Conservation (phyloP, 2,329 filamentous ascomycete genomes). For the Xylaria sp. region DNA sequence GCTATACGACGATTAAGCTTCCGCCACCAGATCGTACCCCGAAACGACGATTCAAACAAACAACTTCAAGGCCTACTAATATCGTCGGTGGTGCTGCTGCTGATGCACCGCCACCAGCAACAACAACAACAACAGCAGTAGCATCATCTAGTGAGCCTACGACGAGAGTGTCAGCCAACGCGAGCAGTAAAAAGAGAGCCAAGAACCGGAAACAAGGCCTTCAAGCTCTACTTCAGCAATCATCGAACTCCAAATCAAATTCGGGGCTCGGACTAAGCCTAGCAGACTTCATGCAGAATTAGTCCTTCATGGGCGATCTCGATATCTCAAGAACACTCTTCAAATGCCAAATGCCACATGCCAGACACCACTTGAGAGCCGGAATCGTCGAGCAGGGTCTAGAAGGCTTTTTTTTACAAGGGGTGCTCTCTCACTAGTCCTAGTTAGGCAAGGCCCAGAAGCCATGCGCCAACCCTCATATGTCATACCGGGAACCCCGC, state of each 20-base stretch:
- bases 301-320: constrained; percentile 3
- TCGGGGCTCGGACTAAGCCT: constrained; percentile 61
- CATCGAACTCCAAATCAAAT: constrained; percentile 50
- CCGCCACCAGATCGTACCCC: constrained; percentile 52
- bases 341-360: constrained; percentile 2
- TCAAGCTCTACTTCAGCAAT: constrained; percentile 71
- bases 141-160: constrained; percentile 44
- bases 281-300: constrained; percentile 65
- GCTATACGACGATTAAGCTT: constrained; percentile 56
- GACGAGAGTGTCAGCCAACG: constrained; percentile 58
- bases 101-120: background rate
- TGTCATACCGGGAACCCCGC: constrained; percentile 53
- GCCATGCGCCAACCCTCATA: constrained; percentile 11
- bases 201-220: constrained; percentile 73
- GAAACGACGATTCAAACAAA: constrained; percentile 44
- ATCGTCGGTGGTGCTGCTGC: background rate
- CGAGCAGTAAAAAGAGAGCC: constrained; percentile 72
- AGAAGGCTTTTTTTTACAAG: constrained; percentile 27
- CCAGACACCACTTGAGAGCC: background rate
- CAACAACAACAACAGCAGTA: background rate
- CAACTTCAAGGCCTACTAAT: constrained; percentile 37
- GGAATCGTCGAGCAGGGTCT: constrained; percentile 28
- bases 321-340: background rate
- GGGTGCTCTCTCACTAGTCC: constrained; percentile 17
- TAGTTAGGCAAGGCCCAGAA: constrained; percentile 20